Conservation (phyloP, 2,329 filamentous ascomycete species). For the Penicillium occitanis region DNA sequence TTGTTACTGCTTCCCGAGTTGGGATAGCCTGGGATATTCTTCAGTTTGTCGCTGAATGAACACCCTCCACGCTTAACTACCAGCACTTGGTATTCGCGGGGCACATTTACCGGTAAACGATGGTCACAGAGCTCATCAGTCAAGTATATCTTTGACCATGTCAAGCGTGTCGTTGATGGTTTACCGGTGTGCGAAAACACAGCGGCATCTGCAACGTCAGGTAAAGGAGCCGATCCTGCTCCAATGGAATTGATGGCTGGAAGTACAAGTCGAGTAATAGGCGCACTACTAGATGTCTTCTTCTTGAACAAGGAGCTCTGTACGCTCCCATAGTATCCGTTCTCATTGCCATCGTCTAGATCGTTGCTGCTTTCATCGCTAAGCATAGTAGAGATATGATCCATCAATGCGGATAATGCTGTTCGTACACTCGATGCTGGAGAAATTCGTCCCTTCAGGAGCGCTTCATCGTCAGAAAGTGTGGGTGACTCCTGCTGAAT, state of each 20-base stretch:
- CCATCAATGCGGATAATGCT: conserved; percentile 49
- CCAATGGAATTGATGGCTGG: conserved; percentile 54
- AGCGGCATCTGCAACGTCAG: conserved; percentile 60
- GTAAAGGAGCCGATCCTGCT: conserved; percentile 64
- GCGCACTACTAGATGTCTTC: conserved; percentile 11
- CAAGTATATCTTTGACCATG: conserved; percentile 71
- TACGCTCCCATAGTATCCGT: background rate
- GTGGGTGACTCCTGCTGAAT: conserved; percentile 27
- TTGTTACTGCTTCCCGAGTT: conserved; percentile 52
- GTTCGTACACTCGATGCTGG: conserved; percentile 39
- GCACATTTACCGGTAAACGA: conserved; percentile 53
- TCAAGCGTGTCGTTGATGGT: conserved; percentile 52
- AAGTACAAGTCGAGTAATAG: conserved; percentile 41
- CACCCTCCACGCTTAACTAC: conserved; percentile 80
- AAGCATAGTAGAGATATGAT: conserved; percentile 53
- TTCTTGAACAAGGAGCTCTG: conserved; percentile 11
- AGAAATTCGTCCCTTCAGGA: conserved; percentile 28
- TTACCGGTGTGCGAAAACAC: conserved; percentile 35
- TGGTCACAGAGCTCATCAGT: conserved; percentile 66
- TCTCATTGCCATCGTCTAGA: background rate
- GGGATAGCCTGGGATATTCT: conserved; percentile 76
- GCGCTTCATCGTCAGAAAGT: conserved; percentile 26
- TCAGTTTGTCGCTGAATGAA: conserved; percentile 77
- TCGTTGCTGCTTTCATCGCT: conserved; percentile 28
- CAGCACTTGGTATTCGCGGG: conserved; percentile 68